phyloP scores from a whole-genome alignment of 257 asterid species.

The Rubia yunnanensis region DNA sequence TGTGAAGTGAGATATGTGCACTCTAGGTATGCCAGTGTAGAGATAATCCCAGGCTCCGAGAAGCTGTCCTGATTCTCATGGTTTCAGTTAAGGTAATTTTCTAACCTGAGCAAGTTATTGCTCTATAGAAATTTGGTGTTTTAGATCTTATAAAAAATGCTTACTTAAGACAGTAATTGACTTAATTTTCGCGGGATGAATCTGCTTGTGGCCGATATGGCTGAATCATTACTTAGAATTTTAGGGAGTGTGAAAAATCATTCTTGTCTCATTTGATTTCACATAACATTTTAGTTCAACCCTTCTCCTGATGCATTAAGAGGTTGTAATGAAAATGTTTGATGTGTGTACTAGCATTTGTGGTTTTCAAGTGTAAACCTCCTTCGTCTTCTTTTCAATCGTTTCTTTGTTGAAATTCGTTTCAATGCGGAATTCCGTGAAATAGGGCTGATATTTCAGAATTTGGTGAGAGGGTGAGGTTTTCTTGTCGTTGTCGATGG shows the following conservation, averaged over 20 bases:
- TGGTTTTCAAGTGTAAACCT: too few species aligned
- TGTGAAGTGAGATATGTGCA: slow-evolving; percentile 6
- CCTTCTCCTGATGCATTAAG: too few species aligned
- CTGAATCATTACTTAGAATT: background rate
- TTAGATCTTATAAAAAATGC: background rate
- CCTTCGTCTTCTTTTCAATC: too few species aligned
- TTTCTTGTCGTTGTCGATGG: too few species aligned
- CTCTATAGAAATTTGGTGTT: background rate
- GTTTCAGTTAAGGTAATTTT: slow-evolving; percentile 63
- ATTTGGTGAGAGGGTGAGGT: too few species aligned
- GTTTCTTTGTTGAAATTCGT: too few species aligned
- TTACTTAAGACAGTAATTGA: background rate
- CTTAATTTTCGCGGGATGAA: background rate
- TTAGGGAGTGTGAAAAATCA: background rate
- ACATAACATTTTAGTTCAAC: too few species aligned
- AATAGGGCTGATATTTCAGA: too few species aligned
- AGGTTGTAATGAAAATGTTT: too few species aligned
- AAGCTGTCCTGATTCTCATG: slow-evolving; percentile 71
- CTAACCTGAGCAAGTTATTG: background rate
- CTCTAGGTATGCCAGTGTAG: slow-evolving; percentile 45
- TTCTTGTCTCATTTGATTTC: background rate
- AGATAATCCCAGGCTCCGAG: slow-evolving; percentile 35
- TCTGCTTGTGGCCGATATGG: background rate
- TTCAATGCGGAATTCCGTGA: too few species aligned
- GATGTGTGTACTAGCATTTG: too few species aligned